Base-by-base conservation (phyloP, 2,329 filamentous ascomycete genomes). In the Xylaria sp. region DNA sequence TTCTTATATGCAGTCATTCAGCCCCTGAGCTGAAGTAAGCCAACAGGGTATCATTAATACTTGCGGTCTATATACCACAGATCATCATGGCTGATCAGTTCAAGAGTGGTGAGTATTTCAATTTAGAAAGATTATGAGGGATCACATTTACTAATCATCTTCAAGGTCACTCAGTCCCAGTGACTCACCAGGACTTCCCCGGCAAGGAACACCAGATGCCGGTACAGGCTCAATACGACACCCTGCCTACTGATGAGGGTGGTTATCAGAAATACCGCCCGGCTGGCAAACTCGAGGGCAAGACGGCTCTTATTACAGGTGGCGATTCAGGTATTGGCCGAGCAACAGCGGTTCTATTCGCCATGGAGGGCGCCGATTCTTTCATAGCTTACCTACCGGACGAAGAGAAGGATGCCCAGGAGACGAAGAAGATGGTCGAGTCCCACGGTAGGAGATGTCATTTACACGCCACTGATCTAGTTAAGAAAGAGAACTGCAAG, bases 271-370 rank as follows among this genome's bases (percentile, higher is more conserved):
- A 85, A 54, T 95, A 96, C 81, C 89, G 89, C 75, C 87, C 91
- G 3, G 90, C 92, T 0, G 89, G 88, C 55, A 96, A 96, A 80
- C 86, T 96, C 6, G 79, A 87, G 73, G 92, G 89, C 68, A 92
- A 90, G 79, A 91, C 88, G 66, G 92, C 92, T 7, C 79, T 96
- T 65, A 95, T 96, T 73, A 95, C 92, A 0, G 92, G 92, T 17
- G 92, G 92, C 3, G 92, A 95, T 78, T 90, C 87, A 6, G 92
- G 92, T 1, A 95, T 96, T 70, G 92, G 92, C 6, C 88, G 91
- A 42, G 89, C 92, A 0, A 87, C 90, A 1, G 91, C 92, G 1
- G 85, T 95, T 17, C 83, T 96, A 0, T 96, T 90, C 73, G 92
- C 92, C 44, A 90, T 93, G 85, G 93, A 96, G 78, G 93, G 92